phyloP scores from a whole-genome alignment of 1,284 basidiomycete genomes.

The Ustilago trichophora region DNA sequence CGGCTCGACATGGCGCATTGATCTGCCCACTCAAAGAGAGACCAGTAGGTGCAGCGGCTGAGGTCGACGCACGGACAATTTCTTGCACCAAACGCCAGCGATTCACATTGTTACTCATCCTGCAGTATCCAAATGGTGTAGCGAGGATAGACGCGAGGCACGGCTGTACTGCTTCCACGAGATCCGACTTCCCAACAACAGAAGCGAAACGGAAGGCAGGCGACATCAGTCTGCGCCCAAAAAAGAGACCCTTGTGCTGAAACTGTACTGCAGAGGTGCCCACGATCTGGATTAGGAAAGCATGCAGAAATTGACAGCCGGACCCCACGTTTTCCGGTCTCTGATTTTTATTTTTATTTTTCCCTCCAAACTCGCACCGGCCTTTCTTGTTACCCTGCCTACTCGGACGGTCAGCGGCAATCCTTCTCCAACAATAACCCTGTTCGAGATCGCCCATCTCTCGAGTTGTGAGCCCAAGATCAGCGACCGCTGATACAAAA shows the following conservation, averaged over 20 bases:
- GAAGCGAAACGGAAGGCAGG: neutral
- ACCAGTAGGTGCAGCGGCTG: no score
- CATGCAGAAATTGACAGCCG: slow-evolving; percentile 41
- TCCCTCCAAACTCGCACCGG: no score
- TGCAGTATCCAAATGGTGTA: slow-evolving; percentile 10
- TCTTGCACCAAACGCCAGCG: slow-evolving; percentile 1
- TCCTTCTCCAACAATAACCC: no score
- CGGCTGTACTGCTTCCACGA: neutral
- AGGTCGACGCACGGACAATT: no score
- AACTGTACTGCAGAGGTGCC: slow-evolving; percentile 1
- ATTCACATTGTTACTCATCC: slow-evolving; percentile 8
- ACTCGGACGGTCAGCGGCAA: no score
- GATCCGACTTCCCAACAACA: neutral
- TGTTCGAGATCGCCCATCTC: no score
- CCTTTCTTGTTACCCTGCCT: no score
- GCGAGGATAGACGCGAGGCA: no score
- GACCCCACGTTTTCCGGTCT: slow-evolving; percentile 30
- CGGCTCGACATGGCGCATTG: no score
- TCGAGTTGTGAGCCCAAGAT: no score
- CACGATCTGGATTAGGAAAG: slow-evolving; percentile 44
- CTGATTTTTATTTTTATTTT: neutral
- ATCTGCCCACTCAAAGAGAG: no score
- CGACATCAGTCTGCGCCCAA: neutral
- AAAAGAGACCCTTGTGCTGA: neutral
- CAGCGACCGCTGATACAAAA: no score